Conservation (phyloP, 2,329 filamentous ascomycete genomes). For the Penicillium sp. region DNA sequence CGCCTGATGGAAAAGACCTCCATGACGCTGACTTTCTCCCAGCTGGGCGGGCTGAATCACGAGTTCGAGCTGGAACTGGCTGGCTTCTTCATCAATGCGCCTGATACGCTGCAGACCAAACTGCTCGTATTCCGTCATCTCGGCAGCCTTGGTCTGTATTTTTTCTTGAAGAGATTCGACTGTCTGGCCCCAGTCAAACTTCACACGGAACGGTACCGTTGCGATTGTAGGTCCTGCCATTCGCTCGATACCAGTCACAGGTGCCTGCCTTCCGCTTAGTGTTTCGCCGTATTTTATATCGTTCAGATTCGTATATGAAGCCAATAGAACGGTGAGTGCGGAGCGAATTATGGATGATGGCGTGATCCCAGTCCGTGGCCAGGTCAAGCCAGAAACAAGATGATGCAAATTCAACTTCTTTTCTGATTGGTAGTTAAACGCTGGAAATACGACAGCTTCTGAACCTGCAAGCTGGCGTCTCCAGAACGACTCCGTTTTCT, state of each 20-base stretch:
- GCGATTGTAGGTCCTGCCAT: conserved; percentile 29
- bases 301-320: conserved; percentile 1
- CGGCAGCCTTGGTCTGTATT: conserved; percentile 51
- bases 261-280: conserved; percentile 29
- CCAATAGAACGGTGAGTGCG: conserved; percentile 1
- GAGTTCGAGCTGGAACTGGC: conserved; percentile 34
- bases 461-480: background rate
- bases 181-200: conserved; percentile 28
- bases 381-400: background rate
- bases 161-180: conserved; percentile 47
- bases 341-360: conserved; percentile 5
- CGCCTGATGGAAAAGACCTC: background rate
- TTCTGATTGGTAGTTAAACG: background rate
- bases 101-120: conserved; percentile 46
- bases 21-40: background rate
- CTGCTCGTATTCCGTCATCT: conserved; percentile 58
- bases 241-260: conserved; percentile 33
- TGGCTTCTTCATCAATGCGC: conserved; percentile 42
- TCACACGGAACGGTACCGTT: conserved; percentile 23
- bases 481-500: conserved; percentile 1
- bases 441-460: conserved; percentile 4
- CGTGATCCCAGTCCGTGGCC: background rate
- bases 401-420: background rate
- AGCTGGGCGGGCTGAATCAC: conserved; percentile 23
- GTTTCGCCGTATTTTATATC: conserved; percentile 27